These are phyloP conservation scores for Stemphylium lycopersici DNA, from an alignment of 2,329 filamentous ascomycete species.

Conservation along the genomic window DNA sequence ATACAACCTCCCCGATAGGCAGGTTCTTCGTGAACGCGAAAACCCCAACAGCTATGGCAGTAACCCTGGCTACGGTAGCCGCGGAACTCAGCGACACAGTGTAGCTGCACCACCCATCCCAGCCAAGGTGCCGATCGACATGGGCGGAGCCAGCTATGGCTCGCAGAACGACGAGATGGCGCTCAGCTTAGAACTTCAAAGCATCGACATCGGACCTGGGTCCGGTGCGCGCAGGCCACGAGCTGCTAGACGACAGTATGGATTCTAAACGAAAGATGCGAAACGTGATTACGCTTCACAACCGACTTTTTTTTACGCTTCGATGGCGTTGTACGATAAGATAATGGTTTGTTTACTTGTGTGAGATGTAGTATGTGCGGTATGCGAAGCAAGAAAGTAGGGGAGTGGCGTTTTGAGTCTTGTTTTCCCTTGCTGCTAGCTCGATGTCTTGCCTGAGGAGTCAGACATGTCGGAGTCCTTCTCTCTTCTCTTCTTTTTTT, in stretches of 20 bases:
- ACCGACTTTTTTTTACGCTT: background rate
- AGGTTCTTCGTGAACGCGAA: conserved; percentile 45
- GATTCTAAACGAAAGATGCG: conserved; percentile 11
- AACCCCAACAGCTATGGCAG: conserved; percentile 41
- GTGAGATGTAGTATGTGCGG: too few species aligned
- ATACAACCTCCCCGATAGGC: conserved; percentile 26
- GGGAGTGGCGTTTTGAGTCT: background rate
- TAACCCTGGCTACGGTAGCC: conserved; percentile 34
- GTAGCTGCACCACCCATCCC: conserved; percentile 64
- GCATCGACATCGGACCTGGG: conserved; percentile 53
- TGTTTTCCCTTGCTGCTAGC: background rate
- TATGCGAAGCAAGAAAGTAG: background rate
- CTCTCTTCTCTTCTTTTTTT: background rate
- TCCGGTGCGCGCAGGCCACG: conserved; percentile 28
- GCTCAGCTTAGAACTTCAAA: conserved; percentile 72
- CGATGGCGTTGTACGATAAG: conserved; percentile 13
- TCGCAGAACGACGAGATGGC: conserved; percentile 52
- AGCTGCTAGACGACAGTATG: conserved; percentile 19
- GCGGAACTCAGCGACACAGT: conserved; percentile 27
- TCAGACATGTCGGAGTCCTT: conserved; percentile 10
- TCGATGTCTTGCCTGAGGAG: conserved; percentile 10
- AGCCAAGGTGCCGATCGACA: conserved; percentile 68
- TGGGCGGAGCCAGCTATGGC: conserved; percentile 14
- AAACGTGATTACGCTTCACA: background rate
- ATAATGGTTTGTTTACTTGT: background rate